Evolutionary conservation across 2,329 filamentous ascomycete species (phyloP).

Genomic region (Neonectria ditissima): DNA sequence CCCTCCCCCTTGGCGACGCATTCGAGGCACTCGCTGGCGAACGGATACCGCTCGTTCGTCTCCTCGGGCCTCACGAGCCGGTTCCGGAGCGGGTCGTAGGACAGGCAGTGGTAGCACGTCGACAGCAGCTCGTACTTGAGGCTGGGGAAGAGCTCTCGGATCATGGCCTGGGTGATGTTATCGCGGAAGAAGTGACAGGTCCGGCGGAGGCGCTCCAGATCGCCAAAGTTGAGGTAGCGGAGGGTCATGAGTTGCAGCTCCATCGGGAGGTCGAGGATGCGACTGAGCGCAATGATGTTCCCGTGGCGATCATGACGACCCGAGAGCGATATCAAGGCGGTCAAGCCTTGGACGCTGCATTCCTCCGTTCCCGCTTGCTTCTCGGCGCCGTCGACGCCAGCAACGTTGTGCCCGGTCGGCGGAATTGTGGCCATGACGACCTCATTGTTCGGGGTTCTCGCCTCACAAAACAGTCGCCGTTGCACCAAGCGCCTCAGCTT

Average conservation of each 20-base stretch:
- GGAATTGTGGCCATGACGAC: background rate
- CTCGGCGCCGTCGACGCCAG: background rate
- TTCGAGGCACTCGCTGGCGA: slow-evolving; percentile 55
- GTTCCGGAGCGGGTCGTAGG: slow-evolving; percentile 47
- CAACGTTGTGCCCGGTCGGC: background rate
- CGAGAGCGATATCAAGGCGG: slow-evolving; percentile 22
- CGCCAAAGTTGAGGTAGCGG: slow-evolving; percentile 55
- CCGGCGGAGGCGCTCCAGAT: slow-evolving; percentile 56
- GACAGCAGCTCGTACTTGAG: slow-evolving; percentile 48
- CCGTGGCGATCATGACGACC: slow-evolving; percentile 13
- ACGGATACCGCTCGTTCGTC: slow-evolving; percentile 49
- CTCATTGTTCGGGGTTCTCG: slow-evolving; percentile 2
- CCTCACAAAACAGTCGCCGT: slow-evolving; percentile 12
- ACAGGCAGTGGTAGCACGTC: slow-evolving; percentile 57
- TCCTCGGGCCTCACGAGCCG: slow-evolving; percentile 49
- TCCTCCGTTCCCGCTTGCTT: slow-evolving; percentile 5
- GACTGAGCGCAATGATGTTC: slow-evolving; percentile 12
- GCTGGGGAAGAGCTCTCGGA: slow-evolving; percentile 53
- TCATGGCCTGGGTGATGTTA: slow-evolving; percentile 50
- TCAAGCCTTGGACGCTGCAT: slow-evolving; percentile 16
- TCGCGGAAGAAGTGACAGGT: slow-evolving; percentile 54
- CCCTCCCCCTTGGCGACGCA: slow-evolving; percentile 53
- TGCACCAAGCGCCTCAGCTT: slow-evolving; percentile 17
- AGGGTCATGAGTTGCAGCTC: slow-evolving; percentile 58
- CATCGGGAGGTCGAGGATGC: slow-evolving; percentile 52